phyloP scores from a whole-genome alignment of 768 basidiomycete genomes.

The Rhodosporidiobolus odoratus region DNA sequence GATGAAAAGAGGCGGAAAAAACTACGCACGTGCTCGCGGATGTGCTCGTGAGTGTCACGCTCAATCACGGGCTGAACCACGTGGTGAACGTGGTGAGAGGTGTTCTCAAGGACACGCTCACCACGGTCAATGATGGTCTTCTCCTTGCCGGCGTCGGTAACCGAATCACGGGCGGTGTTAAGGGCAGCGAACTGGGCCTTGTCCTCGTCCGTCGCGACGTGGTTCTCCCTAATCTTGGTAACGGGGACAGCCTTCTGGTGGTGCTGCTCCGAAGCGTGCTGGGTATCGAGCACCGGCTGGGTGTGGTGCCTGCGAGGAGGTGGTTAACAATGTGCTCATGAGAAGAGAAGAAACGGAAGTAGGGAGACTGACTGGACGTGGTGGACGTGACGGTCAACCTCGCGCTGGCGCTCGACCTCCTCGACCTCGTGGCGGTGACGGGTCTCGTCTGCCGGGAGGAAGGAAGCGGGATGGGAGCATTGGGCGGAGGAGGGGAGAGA shows the following conservation, averaged over 20 bases:
- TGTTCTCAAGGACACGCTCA: conserved; percentile 23
- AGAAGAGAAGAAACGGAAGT: too few relatives aligned
- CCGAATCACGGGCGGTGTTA: conserved; percentile 11
- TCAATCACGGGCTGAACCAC: conserved; percentile 47
- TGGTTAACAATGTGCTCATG: background rate
- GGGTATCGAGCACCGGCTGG: conserved; percentile 34
- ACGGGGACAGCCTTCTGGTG: conserved; percentile 15
- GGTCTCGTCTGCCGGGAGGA: conserved; percentile 15
- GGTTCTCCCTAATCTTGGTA: conserved; percentile 23
- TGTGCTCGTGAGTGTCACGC: conserved; percentile 48
- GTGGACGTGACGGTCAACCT: conserved; percentile 35
- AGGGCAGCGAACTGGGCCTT: conserved; percentile 23
- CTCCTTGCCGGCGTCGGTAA: conserved; percentile 16
- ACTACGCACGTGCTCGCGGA: conserved; percentile 42
- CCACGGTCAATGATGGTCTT: conserved; percentile 27
- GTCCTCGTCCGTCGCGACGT: conserved; percentile 37
- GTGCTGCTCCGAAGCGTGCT: conserved; percentile 20
- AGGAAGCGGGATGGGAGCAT: background rate
- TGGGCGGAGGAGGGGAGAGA: background rate
- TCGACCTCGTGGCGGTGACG: conserved; percentile 33
- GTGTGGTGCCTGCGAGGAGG: conserved; percentile 4
- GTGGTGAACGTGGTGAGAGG: conserved; percentile 42
- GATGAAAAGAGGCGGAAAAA: background rate
- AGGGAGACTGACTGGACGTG: too few relatives aligned
- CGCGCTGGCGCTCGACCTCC: conserved; percentile 34